Conservation (phyloP, 805 yeast species). For the Sugiyamaella boreocaroliniensis region DNA sequence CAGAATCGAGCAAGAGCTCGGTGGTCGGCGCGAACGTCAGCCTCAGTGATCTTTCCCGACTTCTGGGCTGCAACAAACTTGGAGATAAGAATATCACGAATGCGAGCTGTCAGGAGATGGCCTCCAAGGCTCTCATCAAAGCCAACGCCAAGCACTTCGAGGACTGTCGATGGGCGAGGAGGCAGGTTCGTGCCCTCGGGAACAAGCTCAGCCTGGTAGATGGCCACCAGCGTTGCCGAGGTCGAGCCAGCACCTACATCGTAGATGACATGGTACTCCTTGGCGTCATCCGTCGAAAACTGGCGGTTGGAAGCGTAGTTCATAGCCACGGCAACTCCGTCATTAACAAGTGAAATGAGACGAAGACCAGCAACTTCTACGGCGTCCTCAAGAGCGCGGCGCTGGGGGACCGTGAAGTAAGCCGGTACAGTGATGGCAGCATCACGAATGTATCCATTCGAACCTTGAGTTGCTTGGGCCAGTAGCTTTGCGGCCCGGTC, state of each 20-base stretch:
- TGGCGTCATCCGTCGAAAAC: conserved; percentile 33
- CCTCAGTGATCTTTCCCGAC: conserved; percentile 27
- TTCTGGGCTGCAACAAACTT: conserved; percentile 44
- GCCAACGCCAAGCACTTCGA: conserved; percentile 69
- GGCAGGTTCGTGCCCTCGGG: conserved; percentile 10
- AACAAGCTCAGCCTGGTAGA: conserved; percentile 40
- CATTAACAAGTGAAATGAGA: conserved; percentile 68
- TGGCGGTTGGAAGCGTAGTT: conserved; percentile 62
- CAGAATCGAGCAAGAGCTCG: conserved; percentile 61
- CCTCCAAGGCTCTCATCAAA: conserved; percentile 71
- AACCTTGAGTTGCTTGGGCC: conserved; percentile 29
- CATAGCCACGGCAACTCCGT: conserved; percentile 86
- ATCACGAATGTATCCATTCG: conserved; percentile 51
- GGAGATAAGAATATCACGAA: conserved; percentile 54
- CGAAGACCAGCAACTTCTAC: conserved; percentile 62
- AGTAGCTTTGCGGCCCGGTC: conserved; percentile 58
- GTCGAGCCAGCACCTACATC: conserved; percentile 95
- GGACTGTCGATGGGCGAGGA: conserved; percentile 26
- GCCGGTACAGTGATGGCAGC: conserved; percentile 76
- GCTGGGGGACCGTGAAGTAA: conserved; percentile 54
- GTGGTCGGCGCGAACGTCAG: conserved; percentile 40
- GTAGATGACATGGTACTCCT: conserved; percentile 62
- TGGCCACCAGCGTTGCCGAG: conserved; percentile 74
- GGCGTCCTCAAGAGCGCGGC: conserved; percentile 66
- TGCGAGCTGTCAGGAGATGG: conserved; percentile 55